Base-by-base conservation (phyloP, 2,329 filamentous ascomycete genomes). In the Aspergillus melleus region DNA sequence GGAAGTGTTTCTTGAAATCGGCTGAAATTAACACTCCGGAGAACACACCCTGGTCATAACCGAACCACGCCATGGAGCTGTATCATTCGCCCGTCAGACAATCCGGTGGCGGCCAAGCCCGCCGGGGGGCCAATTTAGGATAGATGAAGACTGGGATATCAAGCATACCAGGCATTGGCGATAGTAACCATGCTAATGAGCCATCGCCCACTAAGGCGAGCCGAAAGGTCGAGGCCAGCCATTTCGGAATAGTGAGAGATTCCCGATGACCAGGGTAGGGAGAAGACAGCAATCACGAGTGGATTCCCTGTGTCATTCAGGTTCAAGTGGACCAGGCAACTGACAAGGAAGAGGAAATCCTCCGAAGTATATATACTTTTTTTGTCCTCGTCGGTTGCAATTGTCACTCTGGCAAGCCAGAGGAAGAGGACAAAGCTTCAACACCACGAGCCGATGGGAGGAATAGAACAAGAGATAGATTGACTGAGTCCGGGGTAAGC, bases 1-100 rank as follows among this genome's bases (percentile, higher is more conserved):
- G 60, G 49, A 66, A 67, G 26, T 68, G 56, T 11, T 58, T 58
- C 42, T 47, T 54, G 42, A 58, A 58, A 30, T 58, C 55, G 14
- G 49, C 50, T n/a, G 55, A 58, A 39, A 58, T 58, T 19, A 52
- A 22, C 30, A 58, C 50, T 11, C 55, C 55, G 22, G 55, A 59
- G 56, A 62, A 57, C 29, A 62, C 26, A 44, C 57, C 62, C 57
- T 64, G 49, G 19, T 60, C 55, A 44, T 58, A 57, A 44, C 50
- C 49, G 20, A 52, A 52, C 50, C 50, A 52, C 12, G 50, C 50
- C 50, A 52, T 52, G 12, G 50, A 52, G 19, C 50, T 52, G 19
- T 10, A 22, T 36, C 44, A 47, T 47, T 20, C 22, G 22, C 9
- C 44, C 22, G 44, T 47, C 44, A 47, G 44, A 42, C 36, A 42